Conservation (phyloP, 768 basidiomycete genomes). For the Auriscalpium vulgare region DNA sequence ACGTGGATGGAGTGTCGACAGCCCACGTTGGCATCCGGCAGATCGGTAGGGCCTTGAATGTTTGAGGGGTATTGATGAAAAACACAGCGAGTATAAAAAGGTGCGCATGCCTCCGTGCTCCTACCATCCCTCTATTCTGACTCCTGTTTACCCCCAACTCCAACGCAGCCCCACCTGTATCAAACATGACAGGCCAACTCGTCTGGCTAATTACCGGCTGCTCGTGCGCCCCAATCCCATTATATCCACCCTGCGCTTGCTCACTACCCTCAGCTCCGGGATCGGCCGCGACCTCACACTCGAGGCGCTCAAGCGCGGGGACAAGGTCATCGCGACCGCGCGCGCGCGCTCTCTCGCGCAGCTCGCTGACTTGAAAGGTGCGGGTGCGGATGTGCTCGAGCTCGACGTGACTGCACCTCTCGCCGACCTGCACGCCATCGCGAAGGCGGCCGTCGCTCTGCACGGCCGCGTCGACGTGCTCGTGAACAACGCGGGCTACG, state of each 20-base stretch:
- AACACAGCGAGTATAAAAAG: too few relatives aligned
- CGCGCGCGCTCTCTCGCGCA: conserved; percentile 19
- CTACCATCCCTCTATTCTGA: too few relatives aligned
- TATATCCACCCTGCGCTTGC: neutral
- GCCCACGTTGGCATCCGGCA: too few relatives aligned
- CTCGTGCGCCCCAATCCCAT: conserved; percentile 14
- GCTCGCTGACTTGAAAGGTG: conserved; percentile 26
- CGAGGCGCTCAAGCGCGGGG: conserved; percentile 18
- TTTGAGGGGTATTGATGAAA: too few relatives aligned
- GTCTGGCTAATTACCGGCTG: conserved; percentile 23
- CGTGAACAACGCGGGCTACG: conserved; percentile 36
- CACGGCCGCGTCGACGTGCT: conserved; percentile 38
- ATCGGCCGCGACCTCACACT: conserved; percentile 31
- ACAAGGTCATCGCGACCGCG: conserved; percentile 29
- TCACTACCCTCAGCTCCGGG: conserved; percentile 19
- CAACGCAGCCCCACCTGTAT: neutral
- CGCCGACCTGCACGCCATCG: conserved; percentile 26
- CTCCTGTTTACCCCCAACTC: too few relatives aligned
- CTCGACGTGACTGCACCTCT: conserved; percentile 26
- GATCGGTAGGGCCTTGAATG: too few relatives aligned
- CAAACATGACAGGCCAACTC: conserved; percentile 8
- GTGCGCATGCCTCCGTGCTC: too few relatives aligned
- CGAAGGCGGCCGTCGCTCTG: conserved; percentile 28
- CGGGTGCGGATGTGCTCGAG: conserved; percentile 32
- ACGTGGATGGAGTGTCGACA: too few relatives aligned